These are phyloP conservation scores for Ocimum tenuiflorum DNA, from an alignment of 257 asterid genomes.

Conservation along the genomic window DNA sequence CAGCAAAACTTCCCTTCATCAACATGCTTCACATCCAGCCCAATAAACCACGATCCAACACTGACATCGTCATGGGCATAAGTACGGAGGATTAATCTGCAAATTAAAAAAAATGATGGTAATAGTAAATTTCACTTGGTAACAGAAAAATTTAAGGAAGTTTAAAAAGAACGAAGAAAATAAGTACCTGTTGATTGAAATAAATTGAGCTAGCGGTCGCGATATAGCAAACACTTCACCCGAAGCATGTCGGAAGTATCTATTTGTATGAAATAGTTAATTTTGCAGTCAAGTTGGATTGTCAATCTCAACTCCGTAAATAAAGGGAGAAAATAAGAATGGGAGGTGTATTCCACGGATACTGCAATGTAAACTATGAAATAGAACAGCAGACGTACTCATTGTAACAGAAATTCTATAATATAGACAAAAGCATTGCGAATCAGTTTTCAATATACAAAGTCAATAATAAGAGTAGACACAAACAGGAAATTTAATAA, in stretches of 20 bases:
- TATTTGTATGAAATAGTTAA: slow-evolving; percentile 19
- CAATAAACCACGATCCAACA: slow-evolving; percentile 88
- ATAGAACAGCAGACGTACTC: neutral
- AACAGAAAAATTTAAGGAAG: neutral
- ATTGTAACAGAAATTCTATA: neutral
- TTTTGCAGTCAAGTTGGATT: slow-evolving; percentile 1
- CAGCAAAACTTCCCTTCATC: slow-evolving; percentile 90
- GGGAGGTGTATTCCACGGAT: neutral
- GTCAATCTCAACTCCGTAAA: neutral
- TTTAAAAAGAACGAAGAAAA: slow-evolving; percentile 1
- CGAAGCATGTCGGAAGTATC: slow-evolving; percentile 86
- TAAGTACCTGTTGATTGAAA: slow-evolving; percentile 67
- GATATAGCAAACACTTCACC: slow-evolving; percentile 81
- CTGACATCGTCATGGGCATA: slow-evolving; percentile 87
- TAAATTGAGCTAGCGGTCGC: slow-evolving; percentile 61
- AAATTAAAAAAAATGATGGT: slow-evolving; percentile 8
- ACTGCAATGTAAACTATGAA: neutral
- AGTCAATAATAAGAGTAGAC: neutral
- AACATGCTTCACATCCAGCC: slow-evolving; percentile 67
- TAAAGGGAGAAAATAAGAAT: neutral
- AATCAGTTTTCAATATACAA: neutral
- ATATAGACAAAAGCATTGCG: neutral
- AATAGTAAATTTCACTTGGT: neutral
- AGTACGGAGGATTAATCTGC: slow-evolving; percentile 51
- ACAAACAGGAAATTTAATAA: neutral